Evolutionary conservation across 140 eudicot genomes (phyloP).

Genomic region (Stevia rebaudiana): DNA sequence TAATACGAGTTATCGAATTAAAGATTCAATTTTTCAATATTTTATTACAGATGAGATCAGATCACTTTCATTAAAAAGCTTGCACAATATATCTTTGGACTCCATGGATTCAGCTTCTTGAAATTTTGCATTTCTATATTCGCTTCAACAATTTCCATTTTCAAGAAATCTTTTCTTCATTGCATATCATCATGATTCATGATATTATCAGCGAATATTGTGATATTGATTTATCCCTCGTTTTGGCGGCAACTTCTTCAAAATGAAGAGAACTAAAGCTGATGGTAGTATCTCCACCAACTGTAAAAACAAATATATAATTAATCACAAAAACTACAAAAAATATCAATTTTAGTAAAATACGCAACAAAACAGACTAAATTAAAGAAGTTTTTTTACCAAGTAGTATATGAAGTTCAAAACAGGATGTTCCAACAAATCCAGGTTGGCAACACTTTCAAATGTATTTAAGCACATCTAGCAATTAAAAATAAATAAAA

Average conservation of each 20-base stretch:
- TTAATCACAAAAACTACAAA: not conserved
- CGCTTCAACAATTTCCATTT: constrained; percentile 4
- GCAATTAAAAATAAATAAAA: constrained; percentile 14
- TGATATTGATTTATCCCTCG: constrained; percentile 81
- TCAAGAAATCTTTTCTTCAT: constrained; percentile 3
- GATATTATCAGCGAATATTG: constrained; percentile 44
- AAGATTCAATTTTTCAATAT: not conserved
- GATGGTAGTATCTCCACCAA: constrained; percentile 91
- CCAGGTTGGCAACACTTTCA: constrained; percentile 63
- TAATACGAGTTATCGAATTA: constrained; percentile 2
- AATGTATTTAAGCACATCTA: constrained; percentile 91
- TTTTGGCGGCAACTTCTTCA: constrained; percentile 92
- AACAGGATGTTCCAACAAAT: constrained; percentile 77
- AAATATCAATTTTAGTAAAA: too few relatives aligned
- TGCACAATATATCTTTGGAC: constrained; percentile 8
- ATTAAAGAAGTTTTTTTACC: constrained; percentile 33
- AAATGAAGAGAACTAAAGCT: constrained; percentile 64
- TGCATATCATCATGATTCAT: not conserved
- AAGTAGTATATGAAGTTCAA: constrained; percentile 60
- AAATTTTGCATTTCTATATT: constrained; percentile 7
- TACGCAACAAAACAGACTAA: not conserved
- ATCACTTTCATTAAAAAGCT: not conserved
- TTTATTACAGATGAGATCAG: constrained; percentile 7
- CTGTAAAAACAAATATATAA: constrained; percentile 28
- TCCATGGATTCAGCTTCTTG: constrained; percentile 13